Evolutionary conservation across 2,329 filamentous ascomycete species (phyloP).

Genomic region (Penicillium sp.): DNA sequence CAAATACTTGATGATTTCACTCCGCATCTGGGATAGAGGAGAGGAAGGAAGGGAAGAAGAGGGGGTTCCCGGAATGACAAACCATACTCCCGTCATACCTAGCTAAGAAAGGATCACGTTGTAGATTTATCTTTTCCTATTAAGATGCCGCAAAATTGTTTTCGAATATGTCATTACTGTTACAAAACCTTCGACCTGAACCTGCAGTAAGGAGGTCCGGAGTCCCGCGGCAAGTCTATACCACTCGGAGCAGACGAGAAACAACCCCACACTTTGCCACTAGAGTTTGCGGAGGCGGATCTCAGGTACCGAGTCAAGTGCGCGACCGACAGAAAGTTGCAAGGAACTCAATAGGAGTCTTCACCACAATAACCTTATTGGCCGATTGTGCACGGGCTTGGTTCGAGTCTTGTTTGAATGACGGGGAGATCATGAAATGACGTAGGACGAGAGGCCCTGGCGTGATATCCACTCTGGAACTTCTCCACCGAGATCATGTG

Average conservation of each 20-base stretch:
- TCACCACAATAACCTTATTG: background rate
- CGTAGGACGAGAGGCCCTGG: background rate
- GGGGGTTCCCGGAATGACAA: too few species aligned
- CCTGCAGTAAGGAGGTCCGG: too few species aligned
- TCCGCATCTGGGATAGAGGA: too few species aligned
- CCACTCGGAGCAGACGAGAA: background rate
- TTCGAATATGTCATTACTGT: too few species aligned
- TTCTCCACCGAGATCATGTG: constrained; percentile 2
- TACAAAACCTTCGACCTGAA: too few species aligned
- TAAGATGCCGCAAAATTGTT: too few species aligned
- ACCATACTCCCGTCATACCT: too few species aligned
- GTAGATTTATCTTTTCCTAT: too few species aligned
- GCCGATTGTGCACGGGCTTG: background rate
- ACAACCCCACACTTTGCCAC: background rate
- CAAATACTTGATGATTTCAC: too few species aligned
- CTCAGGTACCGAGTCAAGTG: background rate
- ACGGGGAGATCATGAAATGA: background rate
- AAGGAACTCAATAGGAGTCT: background rate
- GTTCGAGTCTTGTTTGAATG: background rate
- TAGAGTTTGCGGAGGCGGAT: background rate
- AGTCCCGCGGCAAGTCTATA: too few species aligned
- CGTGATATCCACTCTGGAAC: background rate
- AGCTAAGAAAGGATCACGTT: too few species aligned
- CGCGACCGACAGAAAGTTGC: background rate
- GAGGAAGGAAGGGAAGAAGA: too few species aligned